These are phyloP conservation scores for Fusarium siculi DNA, from an alignment of 2,329 filamentous ascomycete genomes.

Conservation along the genomic window DNA sequence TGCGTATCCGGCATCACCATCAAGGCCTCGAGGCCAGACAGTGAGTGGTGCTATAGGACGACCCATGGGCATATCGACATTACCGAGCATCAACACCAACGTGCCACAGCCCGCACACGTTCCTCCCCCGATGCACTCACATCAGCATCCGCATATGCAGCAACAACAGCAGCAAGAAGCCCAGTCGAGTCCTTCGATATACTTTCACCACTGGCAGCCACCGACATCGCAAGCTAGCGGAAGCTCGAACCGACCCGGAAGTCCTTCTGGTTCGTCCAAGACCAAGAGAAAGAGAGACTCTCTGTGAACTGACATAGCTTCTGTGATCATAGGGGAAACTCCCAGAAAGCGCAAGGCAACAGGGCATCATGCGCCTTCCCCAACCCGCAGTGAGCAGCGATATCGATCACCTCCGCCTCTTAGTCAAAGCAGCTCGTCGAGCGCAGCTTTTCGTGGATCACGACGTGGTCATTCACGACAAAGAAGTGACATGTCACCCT, in stretches of 20 bases:
- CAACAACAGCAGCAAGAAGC: constrained; percentile 66
- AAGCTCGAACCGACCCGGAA: constrained; percentile 73
- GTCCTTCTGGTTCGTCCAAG: constrained; percentile 78
- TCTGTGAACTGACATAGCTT: constrained; percentile 53
- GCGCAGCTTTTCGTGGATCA: constrained; percentile 37
- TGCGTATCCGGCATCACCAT: constrained; percentile 61
- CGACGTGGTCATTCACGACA: constrained; percentile 50
- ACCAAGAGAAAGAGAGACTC: constrained; percentile 60
- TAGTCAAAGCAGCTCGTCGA: constrained; percentile 43
- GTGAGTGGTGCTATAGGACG: constrained; percentile 55
- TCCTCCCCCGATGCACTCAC: constrained; percentile 50
- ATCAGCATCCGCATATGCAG: constrained; percentile 63
- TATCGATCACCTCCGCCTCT: constrained; percentile 50
- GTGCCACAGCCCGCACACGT: constrained; percentile 51
- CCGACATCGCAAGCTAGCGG: constrained; percentile 72
- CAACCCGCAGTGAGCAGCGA: constrained; percentile 45
- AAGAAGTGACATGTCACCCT: constrained; percentile 52
- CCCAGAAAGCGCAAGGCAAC: constrained; percentile 87
- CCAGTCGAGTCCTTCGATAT: constrained; percentile 76
- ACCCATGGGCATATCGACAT: constrained; percentile 50
- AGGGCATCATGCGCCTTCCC: constrained; percentile 49
- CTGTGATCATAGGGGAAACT: constrained; percentile 71
- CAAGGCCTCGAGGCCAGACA: constrained; percentile 62
- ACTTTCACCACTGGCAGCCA: constrained; percentile 94
- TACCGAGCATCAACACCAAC: constrained; percentile 59